Evolutionary conservation across 352 stramenopile species (phyloP).

Genomic region (Phytophthora pluvialis): DNA sequence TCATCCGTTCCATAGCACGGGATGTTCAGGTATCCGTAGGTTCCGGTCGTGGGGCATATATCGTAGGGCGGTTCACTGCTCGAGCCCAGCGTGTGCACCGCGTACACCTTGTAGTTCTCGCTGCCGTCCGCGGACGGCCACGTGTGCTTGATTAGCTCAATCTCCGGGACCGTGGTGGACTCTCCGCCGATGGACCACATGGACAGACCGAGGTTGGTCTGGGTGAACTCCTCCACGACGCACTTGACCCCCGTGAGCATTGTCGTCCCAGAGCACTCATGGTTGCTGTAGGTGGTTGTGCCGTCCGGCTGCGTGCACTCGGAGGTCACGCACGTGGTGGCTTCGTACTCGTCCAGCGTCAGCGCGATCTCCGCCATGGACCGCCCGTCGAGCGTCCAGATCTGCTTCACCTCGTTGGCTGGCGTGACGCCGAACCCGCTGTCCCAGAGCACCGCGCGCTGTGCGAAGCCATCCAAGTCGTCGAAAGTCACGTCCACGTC

Average conservation of each 20-base stretch:
- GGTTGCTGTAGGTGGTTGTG: slow-evolving; percentile 19
- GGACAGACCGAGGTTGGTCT: slow-evolving; percentile 12
- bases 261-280: slow-evolving; percentile 20
- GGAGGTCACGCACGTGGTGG: slow-evolving; percentile 16
- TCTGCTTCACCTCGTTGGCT: slow-evolving; percentile 27
- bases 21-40: slow-evolving; percentile 35
- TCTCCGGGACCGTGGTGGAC: slow-evolving; percentile 20
- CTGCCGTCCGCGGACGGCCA: slow-evolving; percentile 12
- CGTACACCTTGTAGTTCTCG: slow-evolving; percentile 27
- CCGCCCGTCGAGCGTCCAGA: slow-evolving; percentile 32
- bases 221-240: slow-evolving; percentile 27
- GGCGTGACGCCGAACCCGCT: slow-evolving; percentile 42
- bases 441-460: slow-evolving; percentile 69
- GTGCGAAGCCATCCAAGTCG: slow-evolving; percentile 39
- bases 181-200: slow-evolving; percentile 38
- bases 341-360: slow-evolving; percentile 29
- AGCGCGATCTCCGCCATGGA: slow-evolving; percentile 45
- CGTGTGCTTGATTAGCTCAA: slow-evolving; percentile 25
- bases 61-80: slow-evolving; percentile 22
- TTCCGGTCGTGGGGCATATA: slow-evolving; percentile 15
- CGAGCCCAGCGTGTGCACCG: slow-evolving; percentile 23
- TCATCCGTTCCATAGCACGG: slow-evolving; percentile 30
- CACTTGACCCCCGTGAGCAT: slow-evolving; percentile 40
- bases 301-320: slow-evolving; percentile 28
- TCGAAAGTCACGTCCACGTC: slow-evolving; percentile 25